phyloP scores from a whole-genome alignment of 2,329 filamentous ascomycete genomes.

The Fusarium nodosum region DNA sequence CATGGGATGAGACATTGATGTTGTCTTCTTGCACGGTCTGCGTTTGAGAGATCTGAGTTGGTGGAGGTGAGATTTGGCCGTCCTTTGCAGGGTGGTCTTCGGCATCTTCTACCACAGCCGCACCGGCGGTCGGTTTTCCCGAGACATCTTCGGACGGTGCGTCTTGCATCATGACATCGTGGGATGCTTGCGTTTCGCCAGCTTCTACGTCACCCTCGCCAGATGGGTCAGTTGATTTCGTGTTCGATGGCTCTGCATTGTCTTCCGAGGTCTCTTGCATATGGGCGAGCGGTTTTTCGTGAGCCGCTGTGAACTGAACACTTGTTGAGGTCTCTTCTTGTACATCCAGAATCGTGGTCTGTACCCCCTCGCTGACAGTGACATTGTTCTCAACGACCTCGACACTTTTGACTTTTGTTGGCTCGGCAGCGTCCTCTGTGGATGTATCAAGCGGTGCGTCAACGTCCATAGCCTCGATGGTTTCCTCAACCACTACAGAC shows the following conservation, averaged over 20 bases:
- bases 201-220: conserved; percentile 7
- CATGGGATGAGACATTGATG: conserved; percentile 23
- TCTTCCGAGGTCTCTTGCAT: conserved; percentile 24
- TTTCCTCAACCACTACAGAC: conserved; percentile 7
- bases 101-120: conserved; percentile 13
- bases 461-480: conserved; percentile 44
- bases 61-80: conserved; percentile 44
- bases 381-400: conserved; percentile 28
- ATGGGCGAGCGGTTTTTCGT: conserved; percentile 20
- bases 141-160: conserved; percentile 17
- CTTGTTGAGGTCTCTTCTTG: conserved; percentile 8
- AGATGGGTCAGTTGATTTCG: conserved; percentile 10
- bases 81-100: conserved; percentile 24
- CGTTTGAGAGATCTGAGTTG: conserved; percentile 37
- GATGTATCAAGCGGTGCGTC: conserved; percentile 25
- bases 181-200: conserved; percentile 14
- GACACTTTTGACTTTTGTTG: conserved; percentile 9
- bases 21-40: conserved; percentile 32
- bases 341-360: conserved; percentile 18
- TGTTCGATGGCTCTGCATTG: conserved; percentile 14
- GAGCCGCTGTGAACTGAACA: conserved; percentile 9
- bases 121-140: conserved; percentile 12
- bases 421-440: conserved; percentile 1
- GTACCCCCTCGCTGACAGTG: conserved; percentile 22
- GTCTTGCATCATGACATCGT: conserved; percentile 34